Percentiles rank a stretch among this genome's conserved stretches.
Conservation (phyloP, 306 rosid genomes). For the Cucurbita argyrosperma region DNA sequence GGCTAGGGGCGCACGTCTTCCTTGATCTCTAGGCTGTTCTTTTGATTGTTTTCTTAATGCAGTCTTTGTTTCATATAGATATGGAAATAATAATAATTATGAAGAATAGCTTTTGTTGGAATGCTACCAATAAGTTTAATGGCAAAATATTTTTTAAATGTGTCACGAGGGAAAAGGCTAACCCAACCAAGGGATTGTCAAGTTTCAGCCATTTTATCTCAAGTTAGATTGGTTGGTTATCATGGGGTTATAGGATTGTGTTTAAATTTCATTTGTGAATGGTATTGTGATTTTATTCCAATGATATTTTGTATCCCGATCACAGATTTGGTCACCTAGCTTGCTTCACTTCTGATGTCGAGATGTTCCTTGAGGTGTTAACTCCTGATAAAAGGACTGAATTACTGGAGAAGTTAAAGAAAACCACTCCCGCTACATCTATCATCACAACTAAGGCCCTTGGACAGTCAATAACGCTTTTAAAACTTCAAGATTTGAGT, state of each 20-base stretch:
- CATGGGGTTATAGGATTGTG: neutral
- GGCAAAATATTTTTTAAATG: neutral
- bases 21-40: neutral
- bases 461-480: slow-evolving; percentile 59
- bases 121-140: neutral
- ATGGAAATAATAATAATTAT: neutral
- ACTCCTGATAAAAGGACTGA: slow-evolving; percentile 48
- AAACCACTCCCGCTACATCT: slow-evolving; percentile 23
- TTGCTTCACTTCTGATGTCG: slow-evolving; percentile 71
- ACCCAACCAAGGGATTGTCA: neutral
- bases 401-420: slow-evolving; percentile 43
- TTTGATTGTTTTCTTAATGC: neutral
- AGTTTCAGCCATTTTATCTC: neutral
- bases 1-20: neutral
- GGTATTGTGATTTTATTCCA: neutral
- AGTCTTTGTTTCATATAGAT: neutral
- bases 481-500: slow-evolving; percentile 53
- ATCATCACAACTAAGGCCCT: slow-evolving; percentile 36
- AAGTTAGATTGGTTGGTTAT: neutral
- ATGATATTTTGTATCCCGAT: slow-evolving; percentile 17
- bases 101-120: neutral
- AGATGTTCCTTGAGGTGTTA: slow-evolving; percentile 52
- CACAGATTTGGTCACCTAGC: slow-evolving; percentile 90
- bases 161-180: neutral
- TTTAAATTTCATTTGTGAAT: slow-evolving; percentile 1